Evolutionary conservation across 192 early-diverging fungal genomes (phyloP).

Genomic region (Radiomyces spectabilis): DNA sequence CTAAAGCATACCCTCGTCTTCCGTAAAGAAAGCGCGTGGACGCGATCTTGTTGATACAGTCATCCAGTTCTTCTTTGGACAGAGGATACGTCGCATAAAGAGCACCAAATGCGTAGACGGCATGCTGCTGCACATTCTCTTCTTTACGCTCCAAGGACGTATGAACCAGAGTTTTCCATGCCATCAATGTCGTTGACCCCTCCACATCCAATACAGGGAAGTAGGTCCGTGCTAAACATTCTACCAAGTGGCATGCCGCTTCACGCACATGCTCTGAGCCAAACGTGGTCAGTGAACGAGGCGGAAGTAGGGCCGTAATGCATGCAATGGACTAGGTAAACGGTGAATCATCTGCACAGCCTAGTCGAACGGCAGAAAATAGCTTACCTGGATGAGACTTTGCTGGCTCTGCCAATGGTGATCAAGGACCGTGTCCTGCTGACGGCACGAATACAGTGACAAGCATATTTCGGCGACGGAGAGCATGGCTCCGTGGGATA

Average conservation of each 20-base stretch:
- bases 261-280: constrained; percentile 52
- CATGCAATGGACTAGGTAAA: too few species aligned
- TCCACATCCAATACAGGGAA: constrained; percentile 23
- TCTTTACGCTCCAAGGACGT: constrained; percentile 57
- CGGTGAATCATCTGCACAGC: too few species aligned
- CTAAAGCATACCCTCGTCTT: constrained; percentile 56
- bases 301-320: constrained; percentile 30
- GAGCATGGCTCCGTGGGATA: constrained; percentile 56
- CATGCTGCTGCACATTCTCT: constrained; percentile 51
- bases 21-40: constrained; percentile 34
- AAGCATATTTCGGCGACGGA: constrained; percentile 52
- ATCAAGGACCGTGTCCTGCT: background rate
- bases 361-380: background rate
- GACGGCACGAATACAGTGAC: constrained; percentile 24
- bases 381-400: constrained; percentile 12
- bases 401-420: constrained; percentile 12
- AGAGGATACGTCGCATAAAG: constrained; percentile 35
- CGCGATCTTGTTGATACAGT: constrained; percentile 18
- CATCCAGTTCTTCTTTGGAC: constrained; percentile 23
- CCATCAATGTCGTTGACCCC: background rate
- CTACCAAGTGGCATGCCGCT: constrained; percentile 42
- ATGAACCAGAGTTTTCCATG: constrained; percentile 46
- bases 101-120: constrained; percentile 38
- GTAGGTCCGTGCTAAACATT: constrained; percentile 33
- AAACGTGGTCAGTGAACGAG: constrained; percentile 43